These are phyloP conservation scores for Metschnikowia noctiluminum DNA, from an alignment of 805 yeast genomes.

Conservation along the genomic window DNA sequence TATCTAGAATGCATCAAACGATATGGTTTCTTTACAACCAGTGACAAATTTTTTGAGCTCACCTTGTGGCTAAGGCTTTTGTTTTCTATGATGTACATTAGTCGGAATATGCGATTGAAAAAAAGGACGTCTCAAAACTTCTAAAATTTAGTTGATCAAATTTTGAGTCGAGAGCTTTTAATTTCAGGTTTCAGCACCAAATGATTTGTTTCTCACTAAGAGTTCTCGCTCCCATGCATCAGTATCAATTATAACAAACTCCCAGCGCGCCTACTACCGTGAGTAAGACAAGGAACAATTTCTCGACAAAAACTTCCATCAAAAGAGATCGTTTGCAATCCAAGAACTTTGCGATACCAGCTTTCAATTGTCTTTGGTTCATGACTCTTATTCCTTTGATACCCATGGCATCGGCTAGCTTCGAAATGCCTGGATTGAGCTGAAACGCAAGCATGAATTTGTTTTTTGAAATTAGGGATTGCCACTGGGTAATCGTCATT, in stretches of 20 bases:
- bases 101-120: too few species aligned
- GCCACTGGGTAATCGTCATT: conserved; percentile 99
- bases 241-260: conserved; percentile 76
- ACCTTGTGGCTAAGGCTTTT: too few species aligned
- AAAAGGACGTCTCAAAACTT: too few species aligned
- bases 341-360: conserved; percentile 59
- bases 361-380: conserved; percentile 57
- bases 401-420: conserved; percentile 92
- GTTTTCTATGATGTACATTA: too few species aligned
- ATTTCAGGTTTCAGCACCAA: neutral
- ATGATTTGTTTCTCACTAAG: neutral
- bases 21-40: too few species aligned
- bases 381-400: conserved; percentile 72
- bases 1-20: too few species aligned
- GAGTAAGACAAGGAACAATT: conserved; percentile 94
- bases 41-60: too few species aligned
- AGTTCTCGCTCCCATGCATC: neutral
- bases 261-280: conserved; percentile 98
- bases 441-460: conserved; percentile 97
- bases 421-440: conserved; percentile 87
- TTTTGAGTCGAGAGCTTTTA: too few species aligned
- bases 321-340: conserved; percentile 79
- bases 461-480: conserved; percentile 92
- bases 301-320: conserved; percentile 86
- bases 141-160: too few species aligned